phyloP scores from a whole-genome alignment of 2,329 filamentous ascomycete genomes.

The Drechslerella coelobrocha region DNA sequence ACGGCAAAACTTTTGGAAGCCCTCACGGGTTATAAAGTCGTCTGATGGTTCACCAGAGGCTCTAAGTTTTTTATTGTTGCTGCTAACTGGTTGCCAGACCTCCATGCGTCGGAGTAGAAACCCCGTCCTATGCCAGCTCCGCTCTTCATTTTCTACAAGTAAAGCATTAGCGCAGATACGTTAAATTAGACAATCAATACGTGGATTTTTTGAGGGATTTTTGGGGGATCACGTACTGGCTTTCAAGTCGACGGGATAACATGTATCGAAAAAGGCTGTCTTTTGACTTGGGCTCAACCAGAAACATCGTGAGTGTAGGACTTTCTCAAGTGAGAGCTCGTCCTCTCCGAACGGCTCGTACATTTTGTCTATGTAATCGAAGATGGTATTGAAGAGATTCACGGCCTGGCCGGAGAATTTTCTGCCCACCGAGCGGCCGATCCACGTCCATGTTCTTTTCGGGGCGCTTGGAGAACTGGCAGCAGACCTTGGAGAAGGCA shows the following conservation, averaged over 20 bases:
- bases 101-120: too few relatives aligned
- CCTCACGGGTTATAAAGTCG: background rate
- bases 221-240: too few relatives aligned
- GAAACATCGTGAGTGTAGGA: slow-evolving; percentile 5
- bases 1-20: background rate
- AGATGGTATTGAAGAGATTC: slow-evolving; percentile 7
- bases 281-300: background rate
- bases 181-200: too few relatives aligned
- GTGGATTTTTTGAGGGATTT: too few relatives aligned
- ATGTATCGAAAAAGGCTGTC: background rate
- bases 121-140: too few relatives aligned
- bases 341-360: slow-evolving; percentile 8
- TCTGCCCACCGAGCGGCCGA: background rate
- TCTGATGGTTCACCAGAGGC: too few relatives aligned
- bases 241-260: too few relatives aligned
- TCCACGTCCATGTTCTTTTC: background rate
- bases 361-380: slow-evolving; percentile 21
- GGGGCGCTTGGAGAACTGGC: background rate
- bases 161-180: too few relatives aligned
- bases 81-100: too few relatives aligned
- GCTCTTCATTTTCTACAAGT: too few relatives aligned
- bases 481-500: too few relatives aligned
- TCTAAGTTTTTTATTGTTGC: too few relatives aligned
- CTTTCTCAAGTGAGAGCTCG: background rate
- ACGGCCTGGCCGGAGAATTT: background rate